phyloP scores from a whole-genome alignment of 139 green algal genomes.

The Chlamydomonas incerta region DNA sequence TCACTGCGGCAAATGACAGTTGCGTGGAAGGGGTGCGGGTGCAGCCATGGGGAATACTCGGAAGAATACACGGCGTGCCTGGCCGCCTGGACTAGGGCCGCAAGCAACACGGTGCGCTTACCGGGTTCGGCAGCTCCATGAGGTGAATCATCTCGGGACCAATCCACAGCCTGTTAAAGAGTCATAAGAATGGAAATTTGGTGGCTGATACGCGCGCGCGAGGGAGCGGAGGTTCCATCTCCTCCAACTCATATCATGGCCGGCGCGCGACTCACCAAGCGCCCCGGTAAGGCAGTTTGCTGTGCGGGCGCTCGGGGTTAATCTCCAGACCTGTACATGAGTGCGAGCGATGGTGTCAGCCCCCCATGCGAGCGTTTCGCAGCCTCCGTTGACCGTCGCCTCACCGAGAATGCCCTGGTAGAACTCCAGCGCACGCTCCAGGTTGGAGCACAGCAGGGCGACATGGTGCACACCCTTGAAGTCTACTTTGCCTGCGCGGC shows the following conservation, averaged over 20 bases:
- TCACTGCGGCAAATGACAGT: no score
- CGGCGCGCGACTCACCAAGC: slow-evolving; percentile 67
- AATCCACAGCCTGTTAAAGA: slow-evolving; percentile 76
- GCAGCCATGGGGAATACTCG: no score
- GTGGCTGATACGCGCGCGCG: no score
- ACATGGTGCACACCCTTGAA: slow-evolving; percentile 92
- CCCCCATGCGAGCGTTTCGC: not conserved
- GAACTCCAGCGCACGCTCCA: slow-evolving; percentile 85
- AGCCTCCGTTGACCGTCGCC: not conserved
- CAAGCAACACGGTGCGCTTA: no score
- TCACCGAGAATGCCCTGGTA: slow-evolving; percentile 83
- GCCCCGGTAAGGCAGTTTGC: slow-evolving; percentile 90
- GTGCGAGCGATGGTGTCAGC: not conserved
- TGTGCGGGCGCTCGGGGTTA: slow-evolving; percentile 86
- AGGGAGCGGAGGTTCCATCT: not conserved
- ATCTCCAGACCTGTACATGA: slow-evolving; percentile 66
- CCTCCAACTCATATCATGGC: no score
- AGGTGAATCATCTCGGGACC: slow-evolving; percentile 90
- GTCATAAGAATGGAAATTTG: not conserved
- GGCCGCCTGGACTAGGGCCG: no score
- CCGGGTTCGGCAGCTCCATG: slow-evolving; percentile 94
- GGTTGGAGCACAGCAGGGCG: slow-evolving; percentile 82
- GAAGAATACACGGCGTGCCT: no score
- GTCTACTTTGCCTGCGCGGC: slow-evolving; percentile 53
- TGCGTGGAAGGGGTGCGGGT: no score